Base-by-base conservation (phyloP, 139 green algal genomes). In the Chlorella sp. region DNA sequence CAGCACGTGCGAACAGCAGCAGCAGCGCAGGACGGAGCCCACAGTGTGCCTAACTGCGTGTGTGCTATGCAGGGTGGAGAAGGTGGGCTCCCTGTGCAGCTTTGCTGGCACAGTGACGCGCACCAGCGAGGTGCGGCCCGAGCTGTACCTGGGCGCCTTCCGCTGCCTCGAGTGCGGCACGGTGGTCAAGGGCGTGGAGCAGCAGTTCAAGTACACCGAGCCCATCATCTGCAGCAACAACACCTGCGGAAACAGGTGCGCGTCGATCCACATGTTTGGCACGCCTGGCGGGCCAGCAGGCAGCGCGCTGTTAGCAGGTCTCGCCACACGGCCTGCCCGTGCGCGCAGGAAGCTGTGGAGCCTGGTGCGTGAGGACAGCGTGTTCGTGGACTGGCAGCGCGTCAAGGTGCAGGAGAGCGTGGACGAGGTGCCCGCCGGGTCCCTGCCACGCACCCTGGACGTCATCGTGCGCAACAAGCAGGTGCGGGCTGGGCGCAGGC, bases 341-440 rank as follows among this genome's bases (percentile, higher is more conserved):
- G 10, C 17, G 42, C 42, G 49, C 80, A 93, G 91, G 70, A 88
- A 83, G 10, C 71, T 78, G 22, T 99, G 88, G 85, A 77, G 63
- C n/a, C 82, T 98, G 49, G 69, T 92, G 35, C 86, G 88, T n/a
- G 90, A 98, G 33, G 79, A 97, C 64, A 96, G 87, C 75, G 86
- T 85, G 1, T 99, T 99, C 83, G 88, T 98, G 31, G 96, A 99
- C 85, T 99, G 95, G 96, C 96, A 99, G 88, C 87, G 93, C 26
- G 82, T 95, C 30, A 93, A 95, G 62, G 90, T 99, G 69, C 95
- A 99, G 87, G 95, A 99, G 82, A 90, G 87, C 34, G 80, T 89
- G 3, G 92, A 96, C 35, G 93, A 98, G 86, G 93, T 97, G 30
- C 95, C 95, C 14, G 88, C 94, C 27, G 96, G 96, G 35, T 90